A percentile compares a stretch with the other conserved stretches of the same genome.
phyloP scores from a whole-genome alignment of 176 grass and related monocot species.

The Poa annua region DNA sequence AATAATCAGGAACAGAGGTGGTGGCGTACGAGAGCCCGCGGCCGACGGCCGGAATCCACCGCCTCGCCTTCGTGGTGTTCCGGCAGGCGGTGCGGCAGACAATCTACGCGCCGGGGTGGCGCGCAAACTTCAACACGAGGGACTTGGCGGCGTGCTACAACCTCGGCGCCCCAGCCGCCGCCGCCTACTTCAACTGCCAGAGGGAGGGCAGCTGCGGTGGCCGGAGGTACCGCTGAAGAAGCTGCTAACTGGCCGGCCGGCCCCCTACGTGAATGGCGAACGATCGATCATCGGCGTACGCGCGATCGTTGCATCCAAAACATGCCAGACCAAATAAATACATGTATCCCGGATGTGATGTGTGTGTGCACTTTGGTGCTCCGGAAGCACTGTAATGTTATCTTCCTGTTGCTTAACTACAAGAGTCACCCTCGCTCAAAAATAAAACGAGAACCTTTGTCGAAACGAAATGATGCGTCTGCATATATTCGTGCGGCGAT shows the following conservation, averaged over 20 bases:
- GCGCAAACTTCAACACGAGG: constrained; percentile 73
- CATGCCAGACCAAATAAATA: too few species aligned
- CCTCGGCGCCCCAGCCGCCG: constrained; percentile 51
- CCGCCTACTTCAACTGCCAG: constrained; percentile 71
- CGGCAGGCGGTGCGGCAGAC: constrained; percentile 49
- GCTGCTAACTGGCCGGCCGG: background rate
- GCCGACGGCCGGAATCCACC: constrained; percentile 64
- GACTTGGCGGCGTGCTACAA: constrained; percentile 60
- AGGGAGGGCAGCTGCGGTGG: constrained; percentile 74
- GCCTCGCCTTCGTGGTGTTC: constrained; percentile 68
- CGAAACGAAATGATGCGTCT: too few species aligned
- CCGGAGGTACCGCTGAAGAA: constrained; percentile 55
- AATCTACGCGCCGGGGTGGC: constrained; percentile 66
- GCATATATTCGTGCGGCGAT: too few species aligned
- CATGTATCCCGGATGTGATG: too few species aligned
- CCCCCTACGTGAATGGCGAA: too few species aligned
- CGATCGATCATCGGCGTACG: too few species aligned
- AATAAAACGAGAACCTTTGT: too few species aligned
- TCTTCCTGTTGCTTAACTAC: too few species aligned
- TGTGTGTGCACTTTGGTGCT: too few species aligned
- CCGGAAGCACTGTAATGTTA: too few species aligned
- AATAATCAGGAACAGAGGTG: constrained; percentile 49
- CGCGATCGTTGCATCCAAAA: too few species aligned
- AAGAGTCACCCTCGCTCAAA: too few species aligned
- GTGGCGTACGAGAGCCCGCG: constrained; percentile 55